Base-by-base conservation (phyloP, 1,139 yeast species). In the Citeromyces hawaiiensis region DNA sequence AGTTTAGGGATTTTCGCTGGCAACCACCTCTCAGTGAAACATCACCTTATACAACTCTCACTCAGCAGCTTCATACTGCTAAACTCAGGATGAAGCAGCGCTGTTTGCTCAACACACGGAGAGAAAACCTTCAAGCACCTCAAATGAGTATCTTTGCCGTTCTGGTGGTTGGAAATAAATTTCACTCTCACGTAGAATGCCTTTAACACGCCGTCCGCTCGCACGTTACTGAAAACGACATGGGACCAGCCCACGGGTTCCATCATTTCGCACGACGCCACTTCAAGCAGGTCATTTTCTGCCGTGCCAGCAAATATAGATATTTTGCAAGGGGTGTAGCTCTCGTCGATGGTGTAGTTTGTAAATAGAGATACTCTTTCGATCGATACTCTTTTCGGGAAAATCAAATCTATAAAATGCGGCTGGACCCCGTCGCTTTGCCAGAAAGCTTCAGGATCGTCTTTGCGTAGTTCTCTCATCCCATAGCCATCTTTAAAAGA, bases 371-470 rank as follows among this genome's bases (percentile, higher is more conserved):
- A 76, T 3, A 93, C 62, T 42, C 86, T 59, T 43, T 79, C 77
- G 4, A 93, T 61, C 16, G 78, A 66, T 4, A 88, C 94, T 41
- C 75, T 68, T 53, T 83, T 87, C 35, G 91, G 70, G 55, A 93
- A 93, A 51, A 78, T 93, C 2, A 87, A 72, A 39, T 85, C 83
- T 11, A 91, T 65, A 25, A 67, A 66, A 59, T 93, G 98, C 0
- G 98, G 98, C 48, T 81, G 87, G n/a, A 73, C 69, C 27, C 97
- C 98, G 56, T 93, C 98, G 39, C 94, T 83, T 56, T 93, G 98
- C 99, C 99, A 93, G 55, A 68, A 88, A 3, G 79, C 63, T 35
- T 70, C 68, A 0, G 94, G 83, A 14, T 77, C 71, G 51, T 85
- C 93, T 40, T 83, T 86, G 29, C 93, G 63, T 9, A 91, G 64